Conservation (phyloP, 1,139 yeast species). For the Yamadazyma pseudoaaseri region DNA sequence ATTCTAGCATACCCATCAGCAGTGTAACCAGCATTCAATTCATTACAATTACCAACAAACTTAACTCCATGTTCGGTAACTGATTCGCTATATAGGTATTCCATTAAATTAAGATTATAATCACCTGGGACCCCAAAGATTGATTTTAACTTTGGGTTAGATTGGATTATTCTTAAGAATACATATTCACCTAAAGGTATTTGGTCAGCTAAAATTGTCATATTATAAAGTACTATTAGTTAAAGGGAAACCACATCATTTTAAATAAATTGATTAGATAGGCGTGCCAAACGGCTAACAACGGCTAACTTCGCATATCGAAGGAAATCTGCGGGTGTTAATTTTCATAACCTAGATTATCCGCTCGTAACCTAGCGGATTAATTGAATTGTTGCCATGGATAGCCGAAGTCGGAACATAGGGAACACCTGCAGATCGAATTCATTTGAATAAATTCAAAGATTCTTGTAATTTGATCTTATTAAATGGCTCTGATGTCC, state of each 20-base stretch:
- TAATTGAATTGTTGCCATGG: too few species aligned
- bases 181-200: conserved; percentile 41
- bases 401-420: too few species aligned
- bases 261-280: too few species aligned
- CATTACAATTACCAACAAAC: conserved; percentile 36
- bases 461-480: too few species aligned
- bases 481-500: too few species aligned
- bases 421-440: too few species aligned
- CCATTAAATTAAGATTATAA: conserved; percentile 37
- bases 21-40: conserved; percentile 58
- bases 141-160: conserved; percentile 34
- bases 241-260: not conserved
- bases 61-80: conserved; percentile 20
- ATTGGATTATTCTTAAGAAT: conserved; percentile 34
- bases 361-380: not conserved
- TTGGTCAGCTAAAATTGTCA: conserved; percentile 13
- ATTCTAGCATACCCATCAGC: conserved; percentile 77
- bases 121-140: conserved; percentile 46
- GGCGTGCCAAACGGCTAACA: conserved; percentile 4
- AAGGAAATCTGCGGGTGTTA: not conserved
- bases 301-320: conserved; percentile 1
- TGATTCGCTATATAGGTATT: conserved; percentile 31
- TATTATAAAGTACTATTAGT: conserved; percentile 2
- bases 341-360: not conserved
- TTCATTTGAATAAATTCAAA: too few species aligned